Percentiles rank a stretch among this genome's conserved stretches.
Conservation (phyloP, 192 early-diverging fungal genomes). For the Spinellus fusiger region DNA sequence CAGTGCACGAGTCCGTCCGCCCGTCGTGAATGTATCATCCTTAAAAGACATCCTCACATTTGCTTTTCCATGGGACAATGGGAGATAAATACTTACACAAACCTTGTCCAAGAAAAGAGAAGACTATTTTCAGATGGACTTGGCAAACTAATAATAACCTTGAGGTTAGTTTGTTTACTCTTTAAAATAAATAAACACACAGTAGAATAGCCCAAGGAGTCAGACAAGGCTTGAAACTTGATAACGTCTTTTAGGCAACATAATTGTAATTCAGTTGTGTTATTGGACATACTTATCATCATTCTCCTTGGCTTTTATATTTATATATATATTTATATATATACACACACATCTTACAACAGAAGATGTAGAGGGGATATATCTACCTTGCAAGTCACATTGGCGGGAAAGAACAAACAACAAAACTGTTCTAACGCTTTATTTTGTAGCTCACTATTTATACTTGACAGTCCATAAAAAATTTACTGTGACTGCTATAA, state of each 20-base stretch:
- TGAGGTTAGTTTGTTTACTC: neutral
- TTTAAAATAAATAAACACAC: neutral
- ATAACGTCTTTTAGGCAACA: neutral
- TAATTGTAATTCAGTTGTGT: neutral
- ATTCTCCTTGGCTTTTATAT: too few relatives aligned
- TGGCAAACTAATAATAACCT: neutral
- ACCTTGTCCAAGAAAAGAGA: neutral
- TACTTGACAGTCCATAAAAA: too few relatives aligned
- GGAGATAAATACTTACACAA: neutral
- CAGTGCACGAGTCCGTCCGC: constrained; percentile 1
- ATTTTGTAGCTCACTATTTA: too few relatives aligned
- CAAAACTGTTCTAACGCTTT: too few relatives aligned
- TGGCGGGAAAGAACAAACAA: too few relatives aligned
- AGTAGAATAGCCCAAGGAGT: too few relatives aligned
- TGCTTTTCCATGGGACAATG: neutral
- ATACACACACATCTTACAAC: neutral
- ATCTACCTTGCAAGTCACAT: too few relatives aligned
- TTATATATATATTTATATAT: too few relatives aligned
- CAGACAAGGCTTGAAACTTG: neutral
- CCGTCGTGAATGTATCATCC: neutral
- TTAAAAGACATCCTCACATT: neutral
- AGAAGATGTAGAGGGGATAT: too few relatives aligned
- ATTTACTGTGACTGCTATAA: too few relatives aligned
- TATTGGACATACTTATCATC: neutral
- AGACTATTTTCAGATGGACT: too few relatives aligned